A percentile compares a stretch with the other conserved stretches of the same genome.
Evolutionary conservation across 441 rosid species (phyloP).

Genomic region (Populus hybrid): DNA sequence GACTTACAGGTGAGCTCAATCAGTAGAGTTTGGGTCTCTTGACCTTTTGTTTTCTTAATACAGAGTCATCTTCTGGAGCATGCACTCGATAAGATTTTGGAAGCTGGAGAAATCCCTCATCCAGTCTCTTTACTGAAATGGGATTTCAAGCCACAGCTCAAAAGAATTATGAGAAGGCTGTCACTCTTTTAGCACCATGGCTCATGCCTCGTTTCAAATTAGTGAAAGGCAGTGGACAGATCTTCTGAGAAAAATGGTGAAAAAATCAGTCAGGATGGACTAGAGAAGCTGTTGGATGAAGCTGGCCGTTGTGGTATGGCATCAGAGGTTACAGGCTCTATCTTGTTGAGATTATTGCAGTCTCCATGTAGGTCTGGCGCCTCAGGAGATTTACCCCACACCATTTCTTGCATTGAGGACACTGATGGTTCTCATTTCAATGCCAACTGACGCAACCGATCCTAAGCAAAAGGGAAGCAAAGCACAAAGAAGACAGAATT

Average conservation of each 20-base stretch:
- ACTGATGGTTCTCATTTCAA: conserved; percentile 11
- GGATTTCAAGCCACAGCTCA: conserved; percentile 53
- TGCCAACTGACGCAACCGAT: too few species aligned
- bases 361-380: conserved; percentile 32
- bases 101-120: conserved; percentile 77
- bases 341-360: conserved; percentile 54
- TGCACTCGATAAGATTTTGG: conserved; percentile 73
- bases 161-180: conserved; percentile 56
- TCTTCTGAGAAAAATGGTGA: conserved; percentile 38
- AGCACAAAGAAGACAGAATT: too few species aligned
- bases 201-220: conserved; percentile 69
- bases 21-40: background rate
- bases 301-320: conserved; percentile 40
- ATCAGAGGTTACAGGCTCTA: conserved; percentile 53
- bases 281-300: conserved; percentile 43
- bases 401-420: conserved; percentile 1
- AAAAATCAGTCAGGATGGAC: conserved; percentile 36
- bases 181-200: conserved; percentile 50
- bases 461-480: too few species aligned
- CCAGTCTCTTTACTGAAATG: conserved; percentile 60
- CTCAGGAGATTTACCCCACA: conserved; percentile 19
- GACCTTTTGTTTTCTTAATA: conserved; percentile 23
- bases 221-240: conserved; percentile 70
- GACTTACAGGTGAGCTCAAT: background rate
- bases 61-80: conserved; percentile 81